phyloP scores from a whole-genome alignment of 805 yeast species.

The Tetrapisispora pingtungensis region DNA sequence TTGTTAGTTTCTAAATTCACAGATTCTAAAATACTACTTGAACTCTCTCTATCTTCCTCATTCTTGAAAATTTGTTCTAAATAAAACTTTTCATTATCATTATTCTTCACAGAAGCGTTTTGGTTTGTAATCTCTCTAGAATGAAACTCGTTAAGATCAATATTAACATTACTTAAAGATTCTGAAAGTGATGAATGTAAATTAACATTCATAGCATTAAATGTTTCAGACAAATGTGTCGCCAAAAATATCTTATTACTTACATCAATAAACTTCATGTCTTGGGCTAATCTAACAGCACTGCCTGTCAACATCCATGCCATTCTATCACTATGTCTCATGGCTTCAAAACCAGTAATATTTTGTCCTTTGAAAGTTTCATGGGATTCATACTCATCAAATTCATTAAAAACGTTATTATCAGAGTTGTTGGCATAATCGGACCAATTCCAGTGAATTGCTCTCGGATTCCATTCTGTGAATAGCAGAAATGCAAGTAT shows the following conservation, averaged over 20 bases:
- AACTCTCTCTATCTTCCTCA: slow-evolving; percentile 18
- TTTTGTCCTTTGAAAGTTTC: slow-evolving; percentile 34
- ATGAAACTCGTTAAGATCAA: slow-evolving; percentile 1
- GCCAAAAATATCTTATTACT: slow-evolving; percentile 70
- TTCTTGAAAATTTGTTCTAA: slow-evolving; percentile 21
- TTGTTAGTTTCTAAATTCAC: neutral
- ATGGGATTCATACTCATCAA: slow-evolving; percentile 6
- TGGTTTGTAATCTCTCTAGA: neutral
- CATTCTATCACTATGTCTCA: slow-evolving; percentile 80
- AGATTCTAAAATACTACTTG: slow-evolving; percentile 13
- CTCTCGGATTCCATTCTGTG: slow-evolving; percentile 94
- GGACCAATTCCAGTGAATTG: slow-evolving; percentile 79
- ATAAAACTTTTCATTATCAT: slow-evolving; percentile 27
- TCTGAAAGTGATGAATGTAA: slow-evolving; percentile 69
- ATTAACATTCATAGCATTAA: slow-evolving; percentile 72
- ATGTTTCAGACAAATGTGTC: slow-evolving; percentile 74
- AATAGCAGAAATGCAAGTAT: slow-evolving; percentile 72
- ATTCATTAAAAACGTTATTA: slow-evolving; percentile 6
- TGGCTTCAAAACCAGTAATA: slow-evolving; percentile 69
- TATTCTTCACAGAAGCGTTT: slow-evolving; percentile 30
- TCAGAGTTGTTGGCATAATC: slow-evolving; percentile 68
- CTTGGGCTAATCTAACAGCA: slow-evolving; percentile 78
- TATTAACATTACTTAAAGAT: slow-evolving; percentile 55
- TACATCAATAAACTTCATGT: slow-evolving; percentile 68
- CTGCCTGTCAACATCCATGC: slow-evolving; percentile 91